Evolutionary conservation across 2,329 filamentous ascomycete species (phyloP), one percentile per base, ranked within the genome.

Genomic region (Colletotrichum scovillei): DNA sequence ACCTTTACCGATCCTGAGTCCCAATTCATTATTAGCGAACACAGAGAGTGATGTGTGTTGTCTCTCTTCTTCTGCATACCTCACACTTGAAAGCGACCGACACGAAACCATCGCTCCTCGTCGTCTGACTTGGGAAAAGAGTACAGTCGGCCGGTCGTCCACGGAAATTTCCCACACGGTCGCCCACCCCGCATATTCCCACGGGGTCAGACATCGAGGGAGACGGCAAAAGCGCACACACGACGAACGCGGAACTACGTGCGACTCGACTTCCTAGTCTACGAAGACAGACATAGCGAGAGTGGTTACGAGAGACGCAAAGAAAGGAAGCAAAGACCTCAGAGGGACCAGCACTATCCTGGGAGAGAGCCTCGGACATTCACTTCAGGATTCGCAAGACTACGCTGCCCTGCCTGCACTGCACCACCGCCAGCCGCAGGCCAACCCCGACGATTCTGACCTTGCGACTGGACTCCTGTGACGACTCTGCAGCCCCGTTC

Each of bases 401-500:
- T 26, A 16, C 53, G 52, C 30, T 63, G 38, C 53, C 30, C 42
- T 58, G 38, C 16, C 38, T 42, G 38, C 58, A 42, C 59, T 63
- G 57, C 63, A 63, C 72, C 63, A 63, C 72, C 56, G 62, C 60
- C 63, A 67, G 62, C 49, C 58, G 57, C 67, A 58, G 57, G 60
- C 60, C 55, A 65, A 65, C 28, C 67, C 67, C 67, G 67, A 63
- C 55, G 49, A 58, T 62, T 46, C 56, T 59, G 62, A 58, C 60
- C 49, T 72, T 62, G 66, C 67, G 35, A 65, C 42, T 60, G 4
- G 42, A 49, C 42, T 49, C 19, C 60, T 63, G 67, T 73, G 63
- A 73, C 72, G 63, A 73, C 53, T 56, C 42, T 46, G 59, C 28
- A 74, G 74, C 67, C 74, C 74, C 67, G 42, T 42, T 70, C 68